Base-by-base conservation (phyloP, 106 monocot genomes). In the Dendrobium nobile region DNA sequence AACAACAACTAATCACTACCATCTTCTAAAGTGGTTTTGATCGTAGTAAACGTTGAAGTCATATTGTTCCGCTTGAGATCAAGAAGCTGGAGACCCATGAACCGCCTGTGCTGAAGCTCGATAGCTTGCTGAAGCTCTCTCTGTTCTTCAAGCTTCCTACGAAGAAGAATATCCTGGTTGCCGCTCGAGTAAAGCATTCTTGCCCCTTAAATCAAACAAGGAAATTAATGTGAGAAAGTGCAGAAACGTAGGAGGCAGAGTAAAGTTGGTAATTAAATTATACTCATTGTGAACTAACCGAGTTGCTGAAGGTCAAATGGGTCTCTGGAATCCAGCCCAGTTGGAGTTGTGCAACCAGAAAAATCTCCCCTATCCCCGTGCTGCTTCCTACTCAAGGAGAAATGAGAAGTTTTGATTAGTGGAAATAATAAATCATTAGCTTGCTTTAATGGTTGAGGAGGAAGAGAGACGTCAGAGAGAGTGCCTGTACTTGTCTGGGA, bases 71-170 rank as follows among this genome's bases (percentile, higher is more conserved):
- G 77, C 81, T 91, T 89, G 74, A 95, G 77, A 72, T 95, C 91
- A 27, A 89, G 87, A 0, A 95, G 84, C 67, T 93, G 93, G 27
- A 95, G 90, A 11, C 88, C 91, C 87, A 95, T 85, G 86, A 95
- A 86, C 26, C 92, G 84, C 70, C 90, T 77, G 15, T 86, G 78
- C 65, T 95, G 93, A 55, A 89, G 75, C 80, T 95, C 95, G 33
- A 95, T 93, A 0, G 95, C 92, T 41, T 95, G 91, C 81, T 93
- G 95, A 3, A 95, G 86, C 78, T 92, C 95, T 31, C 89, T 87
- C 84, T 88, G 89, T 77, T 95, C 93, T 61, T 93, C 92, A 17
- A 93, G 33, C 85, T 91, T 95, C 79, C 90, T 87, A 75, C 91
- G 81, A 78, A 95, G 75, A 54, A 89, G 56, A 37, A 73, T 77